Percentiles rank a stretch among this genome's conserved stretches.
Conservation (phyloP, 192 early-diverging fungal genomes). For the Dissophora ornata region DNA sequence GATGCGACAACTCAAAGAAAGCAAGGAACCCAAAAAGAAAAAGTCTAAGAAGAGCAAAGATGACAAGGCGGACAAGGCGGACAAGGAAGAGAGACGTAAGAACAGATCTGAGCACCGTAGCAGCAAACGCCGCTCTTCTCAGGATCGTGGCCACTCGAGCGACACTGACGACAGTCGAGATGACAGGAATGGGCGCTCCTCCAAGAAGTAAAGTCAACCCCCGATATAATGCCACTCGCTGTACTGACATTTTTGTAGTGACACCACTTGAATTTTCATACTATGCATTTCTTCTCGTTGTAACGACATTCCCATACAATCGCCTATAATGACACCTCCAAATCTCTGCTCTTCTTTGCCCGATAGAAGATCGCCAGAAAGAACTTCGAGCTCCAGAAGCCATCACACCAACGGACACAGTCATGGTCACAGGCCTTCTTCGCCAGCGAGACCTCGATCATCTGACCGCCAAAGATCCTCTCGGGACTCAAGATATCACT, state of each 20-base stretch:
- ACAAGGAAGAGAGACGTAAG: conserved; percentile 54
- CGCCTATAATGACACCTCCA: no score
- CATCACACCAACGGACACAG: background rate
- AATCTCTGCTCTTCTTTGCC: conserved; percentile 7
- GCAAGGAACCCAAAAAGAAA: conserved; percentile 57
- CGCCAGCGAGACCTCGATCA: conserved; percentile 5
- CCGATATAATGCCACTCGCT: no score
- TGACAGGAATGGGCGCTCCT: conserved; percentile 7
- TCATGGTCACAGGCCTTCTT: background rate
- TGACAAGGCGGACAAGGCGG: conserved; percentile 60
- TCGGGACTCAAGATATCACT: conserved; percentile 3
- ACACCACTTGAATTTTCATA: no score
- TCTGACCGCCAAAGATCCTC: background rate
- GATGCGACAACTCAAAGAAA: conserved; percentile 66
- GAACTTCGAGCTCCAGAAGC: background rate
- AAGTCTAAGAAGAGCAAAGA: conserved; percentile 48
- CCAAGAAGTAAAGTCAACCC: conserved; percentile 41
- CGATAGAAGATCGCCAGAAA: background rate
- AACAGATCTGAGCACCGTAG: conserved; percentile 34
- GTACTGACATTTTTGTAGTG: no score
- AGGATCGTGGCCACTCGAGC: conserved; percentile 12
- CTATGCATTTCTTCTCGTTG: no score
- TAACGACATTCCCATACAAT: no score
- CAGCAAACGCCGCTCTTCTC: conserved; percentile 37
- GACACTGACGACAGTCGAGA: conserved; percentile 21